A percentile compares a stretch with the other conserved stretches of the same genome.
phyloP scores from a whole-genome alignment of 2,329 filamentous ascomycete species.

The Pyrenophora graminea region DNA sequence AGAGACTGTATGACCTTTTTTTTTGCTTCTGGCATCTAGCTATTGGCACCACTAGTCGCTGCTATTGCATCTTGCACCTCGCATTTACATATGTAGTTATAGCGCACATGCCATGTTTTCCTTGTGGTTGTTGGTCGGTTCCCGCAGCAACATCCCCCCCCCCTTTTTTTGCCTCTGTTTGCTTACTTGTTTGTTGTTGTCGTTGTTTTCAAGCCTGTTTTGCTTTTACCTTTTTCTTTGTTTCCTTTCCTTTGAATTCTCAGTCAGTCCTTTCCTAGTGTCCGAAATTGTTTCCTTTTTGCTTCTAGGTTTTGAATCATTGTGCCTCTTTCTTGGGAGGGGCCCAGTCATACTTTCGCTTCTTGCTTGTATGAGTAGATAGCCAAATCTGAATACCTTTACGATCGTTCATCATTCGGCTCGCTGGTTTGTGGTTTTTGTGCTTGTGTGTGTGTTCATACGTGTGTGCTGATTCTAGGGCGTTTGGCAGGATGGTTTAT shows the following conservation, averaged over 20 bases:
- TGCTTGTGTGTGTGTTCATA: no score
- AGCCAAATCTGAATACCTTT: not conserved
- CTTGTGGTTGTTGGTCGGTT: no score
- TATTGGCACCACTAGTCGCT: no score
- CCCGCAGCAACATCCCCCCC: no score
- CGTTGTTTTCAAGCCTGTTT: not conserved
- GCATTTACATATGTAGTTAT: no score
- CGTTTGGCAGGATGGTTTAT: no score
- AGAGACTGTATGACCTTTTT: slow-evolving; percentile 2
- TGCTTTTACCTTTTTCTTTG: not conserved
- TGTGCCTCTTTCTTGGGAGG: not conserved
- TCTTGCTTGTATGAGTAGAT: slow-evolving; percentile 3
- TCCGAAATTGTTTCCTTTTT: not conserved
- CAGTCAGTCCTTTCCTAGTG: not conserved
- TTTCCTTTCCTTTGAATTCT: not conserved
- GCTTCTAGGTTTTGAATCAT: not conserved
- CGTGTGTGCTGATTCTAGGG: no score
- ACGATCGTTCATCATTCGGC: not conserved
- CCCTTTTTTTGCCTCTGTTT: not conserved
- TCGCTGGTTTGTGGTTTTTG: no score
- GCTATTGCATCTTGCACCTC: no score
- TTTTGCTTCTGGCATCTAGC: not conserved
- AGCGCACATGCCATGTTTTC: no score
- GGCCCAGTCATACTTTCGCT: not conserved
- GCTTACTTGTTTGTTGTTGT: not conserved